Percentiles rank a stretch among this genome's conserved stretches.
Conservation (phyloP, 2,329 filamentous ascomycete species). For the Diaporthe caulivora region DNA sequence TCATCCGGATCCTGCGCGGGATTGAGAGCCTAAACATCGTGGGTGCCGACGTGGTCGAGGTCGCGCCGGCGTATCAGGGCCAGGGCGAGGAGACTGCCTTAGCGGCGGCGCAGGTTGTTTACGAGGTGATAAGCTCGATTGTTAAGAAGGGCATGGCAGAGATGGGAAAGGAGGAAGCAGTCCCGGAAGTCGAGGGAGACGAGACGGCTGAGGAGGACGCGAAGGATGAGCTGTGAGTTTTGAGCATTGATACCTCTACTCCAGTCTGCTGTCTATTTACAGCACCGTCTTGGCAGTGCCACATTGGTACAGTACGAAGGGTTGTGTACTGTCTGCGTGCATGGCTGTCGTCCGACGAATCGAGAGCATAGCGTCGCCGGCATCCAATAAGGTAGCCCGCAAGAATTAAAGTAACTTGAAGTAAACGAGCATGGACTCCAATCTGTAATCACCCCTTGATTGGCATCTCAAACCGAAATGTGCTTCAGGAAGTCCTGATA, state of each 20-base stretch:
- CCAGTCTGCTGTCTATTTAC: neutral
- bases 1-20: slow-evolving; percentile 85
- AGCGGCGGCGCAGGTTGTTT: slow-evolving; percentile 86
- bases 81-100: slow-evolving; percentile 84
- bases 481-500: slow-evolving; percentile 1
- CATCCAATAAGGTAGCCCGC: neutral
- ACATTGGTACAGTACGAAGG: too few species aligned
- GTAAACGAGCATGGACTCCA: neutral
- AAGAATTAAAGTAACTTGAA: too few species aligned
- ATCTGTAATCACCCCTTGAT: neutral
- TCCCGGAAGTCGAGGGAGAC: slow-evolving; percentile 18
- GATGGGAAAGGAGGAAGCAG: slow-evolving; percentile 51
- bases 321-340: neutral
- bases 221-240: slow-evolving; percentile 54
- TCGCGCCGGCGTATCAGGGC: slow-evolving; percentile 87
- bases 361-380: neutral
- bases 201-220: slow-evolving; percentile 42
- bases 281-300: neutral
- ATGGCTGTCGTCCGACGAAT: neutral
- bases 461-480: slow-evolving; percentile 18
- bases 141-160: slow-evolving; percentile 59
- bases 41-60: slow-evolving; percentile 91
- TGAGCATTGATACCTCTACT: neutral
- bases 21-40: slow-evolving; percentile 88
- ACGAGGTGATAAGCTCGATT: slow-evolving; percentile 85